A percentile compares a stretch with the other conserved stretches of the same genome.
phyloP scores from a whole-genome alignment of 139 green algal genomes.

The Eudorina sp. region DNA sequence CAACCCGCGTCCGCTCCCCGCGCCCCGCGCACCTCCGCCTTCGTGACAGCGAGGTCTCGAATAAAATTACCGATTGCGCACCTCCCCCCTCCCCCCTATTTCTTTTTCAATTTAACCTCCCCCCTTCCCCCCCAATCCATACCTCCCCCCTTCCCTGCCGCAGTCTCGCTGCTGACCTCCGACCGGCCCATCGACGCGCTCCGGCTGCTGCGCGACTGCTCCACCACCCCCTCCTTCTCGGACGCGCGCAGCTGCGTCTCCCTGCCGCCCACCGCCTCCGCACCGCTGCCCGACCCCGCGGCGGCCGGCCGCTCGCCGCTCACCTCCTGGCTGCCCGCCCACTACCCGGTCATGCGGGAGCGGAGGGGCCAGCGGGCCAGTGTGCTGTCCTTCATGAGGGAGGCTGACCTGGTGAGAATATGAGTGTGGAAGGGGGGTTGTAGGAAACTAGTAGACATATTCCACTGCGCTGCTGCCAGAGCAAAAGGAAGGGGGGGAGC shows the following conservation, averaged over 20 bases:
- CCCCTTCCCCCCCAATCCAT: not conserved
- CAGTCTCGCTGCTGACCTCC: slow-evolving; percentile 12
- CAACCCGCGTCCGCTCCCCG: too few relatives aligned
- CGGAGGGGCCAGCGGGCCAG: slow-evolving; percentile 2
- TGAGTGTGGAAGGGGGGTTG: too few relatives aligned
- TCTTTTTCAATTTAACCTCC: not conserved
- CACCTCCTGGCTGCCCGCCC: slow-evolving; percentile 23
- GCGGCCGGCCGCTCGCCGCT: slow-evolving; percentile 7
- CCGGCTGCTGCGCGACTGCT: slow-evolving; percentile 30
- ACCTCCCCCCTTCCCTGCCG: not conserved
- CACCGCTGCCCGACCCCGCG: not conserved
- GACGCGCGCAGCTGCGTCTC: slow-evolving; percentile 9
- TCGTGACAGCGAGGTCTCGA: too few relatives aligned
- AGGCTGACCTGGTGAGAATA: slow-evolving; percentile 20
- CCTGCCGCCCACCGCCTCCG: slow-evolving; percentile 3
- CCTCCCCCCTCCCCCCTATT: too few relatives aligned
- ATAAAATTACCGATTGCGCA: too few relatives aligned
- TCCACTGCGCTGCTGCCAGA: too few relatives aligned
- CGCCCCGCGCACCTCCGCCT: too few relatives aligned
- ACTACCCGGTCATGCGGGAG: not conserved
- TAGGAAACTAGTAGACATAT: too few relatives aligned
- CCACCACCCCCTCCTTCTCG: slow-evolving; percentile 2
- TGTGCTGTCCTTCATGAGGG: slow-evolving; percentile 24
- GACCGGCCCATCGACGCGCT: slow-evolving; percentile 38
- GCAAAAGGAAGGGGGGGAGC: too few relatives aligned